Percentiles rank a stretch among this genome's conserved stretches.
These are phyloP conservation scores for Colletotrichum euphorbiae DNA, from an alignment of 2,329 filamentous ascomycete genomes.

Conservation along the genomic window DNA sequence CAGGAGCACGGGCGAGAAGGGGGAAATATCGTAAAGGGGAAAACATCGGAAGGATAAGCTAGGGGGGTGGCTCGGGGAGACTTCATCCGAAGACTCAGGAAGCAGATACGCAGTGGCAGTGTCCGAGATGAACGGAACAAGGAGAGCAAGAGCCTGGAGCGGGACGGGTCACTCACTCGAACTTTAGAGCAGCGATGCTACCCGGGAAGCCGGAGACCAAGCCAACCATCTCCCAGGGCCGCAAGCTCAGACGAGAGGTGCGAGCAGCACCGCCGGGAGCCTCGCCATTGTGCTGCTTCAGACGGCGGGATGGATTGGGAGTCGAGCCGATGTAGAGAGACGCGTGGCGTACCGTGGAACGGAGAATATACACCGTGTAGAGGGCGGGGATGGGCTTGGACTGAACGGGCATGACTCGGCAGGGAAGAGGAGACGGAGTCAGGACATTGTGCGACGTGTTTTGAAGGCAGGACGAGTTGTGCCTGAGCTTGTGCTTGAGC, in stretches of 20 bases:
- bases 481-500: constrained; percentile 17
- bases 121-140: constrained; percentile 16
- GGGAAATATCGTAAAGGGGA: constrained; percentile 10
- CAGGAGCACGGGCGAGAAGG: background rate
- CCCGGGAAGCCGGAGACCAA: constrained; percentile 91
- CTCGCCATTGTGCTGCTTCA: constrained; percentile 92
- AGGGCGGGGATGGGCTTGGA: constrained; percentile 81
- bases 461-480: constrained; percentile 22
- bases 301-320: constrained; percentile 84
- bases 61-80: constrained; percentile 15
- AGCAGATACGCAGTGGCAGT: constrained; percentile 1
- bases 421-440: constrained; percentile 26
- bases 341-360: constrained; percentile 79
- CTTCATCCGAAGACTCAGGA: constrained; percentile 27
- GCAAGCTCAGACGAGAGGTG: constrained; percentile 74
- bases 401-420: constrained; percentile 53
- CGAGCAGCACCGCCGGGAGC: constrained; percentile 82
- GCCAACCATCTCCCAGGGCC: constrained; percentile 92
- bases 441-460: constrained; percentile 38
- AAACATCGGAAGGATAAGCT: constrained; percentile 18
- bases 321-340: constrained; percentile 92
- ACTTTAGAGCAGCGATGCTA: constrained; percentile 88
- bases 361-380: constrained; percentile 93
- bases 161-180: constrained; percentile 71
- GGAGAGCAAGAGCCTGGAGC: background rate